A percentile compares a stretch with the other conserved stretches of the same genome.
These are phyloP conservation scores for Sugiyamaella pinicola DNA, from an alignment of 1,139 yeast species.

Conservation along the genomic window DNA sequence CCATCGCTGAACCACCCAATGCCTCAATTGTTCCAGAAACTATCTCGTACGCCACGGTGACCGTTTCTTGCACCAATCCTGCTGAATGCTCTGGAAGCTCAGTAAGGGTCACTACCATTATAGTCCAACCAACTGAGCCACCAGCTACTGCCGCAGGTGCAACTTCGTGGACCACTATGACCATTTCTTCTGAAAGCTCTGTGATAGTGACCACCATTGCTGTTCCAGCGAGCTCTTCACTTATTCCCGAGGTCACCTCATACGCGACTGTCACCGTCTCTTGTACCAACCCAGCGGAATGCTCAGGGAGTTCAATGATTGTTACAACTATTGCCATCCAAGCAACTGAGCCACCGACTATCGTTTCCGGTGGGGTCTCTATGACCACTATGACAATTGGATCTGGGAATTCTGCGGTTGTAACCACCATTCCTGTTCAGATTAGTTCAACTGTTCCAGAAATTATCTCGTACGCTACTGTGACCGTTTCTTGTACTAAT, in stretches of 20 bases:
- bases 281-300: not conserved
- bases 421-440: slow-evolving; percentile 20
- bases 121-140: not conserved
- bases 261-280: slow-evolving; percentile 15
- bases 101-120: not conserved
- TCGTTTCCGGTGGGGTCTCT: not conserved
- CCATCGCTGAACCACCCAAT: slow-evolving; percentile 11
- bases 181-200: slow-evolving; percentile 13
- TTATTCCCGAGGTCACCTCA: not conserved
- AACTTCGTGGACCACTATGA: slow-evolving; percentile 12
- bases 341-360: not conserved
- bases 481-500: slow-evolving; percentile 17
- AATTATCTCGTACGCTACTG: slow-evolving; percentile 3
- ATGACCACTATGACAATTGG: slow-evolving; percentile 9
- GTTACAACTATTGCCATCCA: not conserved
- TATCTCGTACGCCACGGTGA: not conserved
- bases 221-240: slow-evolving; percentile 2
- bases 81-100: slow-evolving; percentile 3
- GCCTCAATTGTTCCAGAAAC: not conserved
- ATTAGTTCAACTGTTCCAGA: not conserved
- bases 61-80: slow-evolving; percentile 3
- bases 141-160: not conserved
- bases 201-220: slow-evolving; percentile 17
- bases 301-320: slow-evolving; percentile 7
- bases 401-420: slow-evolving; percentile 15